phyloP scores from a whole-genome alignment of 2,329 filamentous ascomycete species.

The Lecanoromycetidae sp. region DNA sequence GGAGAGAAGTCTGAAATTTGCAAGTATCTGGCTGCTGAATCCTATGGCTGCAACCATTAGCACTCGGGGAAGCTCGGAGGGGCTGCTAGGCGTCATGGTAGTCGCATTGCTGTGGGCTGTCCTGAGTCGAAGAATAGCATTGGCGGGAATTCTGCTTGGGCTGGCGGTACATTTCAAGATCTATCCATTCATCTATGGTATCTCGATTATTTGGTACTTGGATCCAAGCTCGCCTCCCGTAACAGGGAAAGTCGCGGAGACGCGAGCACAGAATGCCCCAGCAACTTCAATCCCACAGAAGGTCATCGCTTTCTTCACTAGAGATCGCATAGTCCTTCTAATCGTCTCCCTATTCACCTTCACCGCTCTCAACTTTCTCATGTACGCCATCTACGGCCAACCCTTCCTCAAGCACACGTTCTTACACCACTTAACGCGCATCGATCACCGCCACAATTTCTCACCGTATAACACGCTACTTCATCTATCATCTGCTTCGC shows the following conservation, averaged over 20 bases:
- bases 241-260: too few species aligned
- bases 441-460: conserved; percentile 97
- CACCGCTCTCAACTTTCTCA: conserved; percentile 56
- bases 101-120: conserved; percentile 75
- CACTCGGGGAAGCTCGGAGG: conserved; percentile 87
- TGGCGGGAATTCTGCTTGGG: conserved; percentile 67
- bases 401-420: conserved; percentile 84
- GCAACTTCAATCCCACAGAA: conserved; percentile 2
- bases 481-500: conserved; percentile 64
- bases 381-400: conserved; percentile 67
- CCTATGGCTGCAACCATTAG: conserved; percentile 98
- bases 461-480: conserved; percentile 89
- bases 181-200: conserved; percentile 91
- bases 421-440: conserved; percentile 79
- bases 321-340: conserved; percentile 28
- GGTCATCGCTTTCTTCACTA: conserved; percentile 28
- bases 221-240: too few species aligned
- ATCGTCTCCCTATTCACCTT: conserved; percentile 59
- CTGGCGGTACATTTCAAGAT: conserved; percentile 95
- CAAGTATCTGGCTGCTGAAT: conserved; percentile 85
- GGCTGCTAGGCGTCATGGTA: conserved; percentile 73
- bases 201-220: conserved; percentile 37
- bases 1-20: conserved; percentile 56
- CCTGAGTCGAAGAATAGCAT: conserved; percentile 44
- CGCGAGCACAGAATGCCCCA: background rate